A percentile compares a stretch with the other conserved stretches of the same genome.
These are phyloP conservation scores for Russula foetens DNA, from an alignment of 768 basidiomycete genomes.

Conservation along the genomic window DNA sequence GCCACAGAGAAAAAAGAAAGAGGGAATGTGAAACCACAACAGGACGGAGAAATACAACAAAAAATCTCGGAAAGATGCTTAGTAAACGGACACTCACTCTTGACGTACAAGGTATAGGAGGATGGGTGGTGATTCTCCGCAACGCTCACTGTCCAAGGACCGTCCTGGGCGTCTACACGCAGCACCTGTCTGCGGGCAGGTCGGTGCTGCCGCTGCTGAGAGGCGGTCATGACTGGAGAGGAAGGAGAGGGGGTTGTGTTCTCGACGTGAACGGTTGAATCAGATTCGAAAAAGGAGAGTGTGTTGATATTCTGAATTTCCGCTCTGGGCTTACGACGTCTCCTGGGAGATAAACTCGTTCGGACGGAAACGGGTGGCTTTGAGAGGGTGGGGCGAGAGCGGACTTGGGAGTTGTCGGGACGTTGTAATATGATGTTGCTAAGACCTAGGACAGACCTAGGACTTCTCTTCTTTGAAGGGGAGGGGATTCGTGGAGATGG, in stretches of 20 bases:
- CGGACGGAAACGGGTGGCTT: conserved; percentile 29
- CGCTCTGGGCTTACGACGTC: conserved; percentile 35
- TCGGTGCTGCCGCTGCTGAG: conserved; percentile 24
- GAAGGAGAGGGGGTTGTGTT: conserved; percentile 16
- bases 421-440: conserved; percentile 29
- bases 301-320: conserved; percentile 34
- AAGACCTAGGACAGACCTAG: conserved; percentile 43
- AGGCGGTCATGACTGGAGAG: conserved; percentile 22
- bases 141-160: conserved; percentile 82
- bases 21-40: not conserved
- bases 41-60: conserved; percentile 4
- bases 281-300: conserved; percentile 36
- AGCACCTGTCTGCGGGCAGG: conserved; percentile 36
- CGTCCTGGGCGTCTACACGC: conserved; percentile 67
- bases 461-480: conserved; percentile 31
- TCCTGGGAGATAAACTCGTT: conserved; percentile 28
- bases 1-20: conserved; percentile 16
- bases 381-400: conserved; percentile 25
- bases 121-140: conserved; percentile 72
- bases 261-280: conserved; percentile 27
- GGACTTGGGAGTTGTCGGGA: conserved; percentile 20
- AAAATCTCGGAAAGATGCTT: conserved; percentile 4
- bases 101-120: conserved; percentile 80
- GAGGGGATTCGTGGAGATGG: conserved; percentile 24
- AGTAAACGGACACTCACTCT: conserved; percentile 52